Evolutionary conservation across 192 early-diverging fungal genomes (phyloP).

Genomic region (Coemansia sp.): DNA sequence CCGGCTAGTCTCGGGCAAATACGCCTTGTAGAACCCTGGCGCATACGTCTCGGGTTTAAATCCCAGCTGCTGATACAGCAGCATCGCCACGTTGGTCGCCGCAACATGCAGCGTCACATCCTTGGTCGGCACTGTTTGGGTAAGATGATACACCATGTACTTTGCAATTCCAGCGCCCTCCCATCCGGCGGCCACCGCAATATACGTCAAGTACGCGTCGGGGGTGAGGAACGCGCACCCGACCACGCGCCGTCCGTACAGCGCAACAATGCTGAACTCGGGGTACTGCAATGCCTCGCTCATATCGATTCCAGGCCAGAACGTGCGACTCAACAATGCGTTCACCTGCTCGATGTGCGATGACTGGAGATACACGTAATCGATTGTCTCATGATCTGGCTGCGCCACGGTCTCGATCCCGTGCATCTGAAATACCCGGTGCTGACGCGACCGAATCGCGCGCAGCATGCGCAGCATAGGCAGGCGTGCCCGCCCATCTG

Average conservation of each 20-base stretch:
- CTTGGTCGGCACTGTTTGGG: conserved; percentile 69
- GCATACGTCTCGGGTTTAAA: conserved; percentile 94
- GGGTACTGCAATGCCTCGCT: conserved; percentile 79
- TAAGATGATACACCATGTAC: conserved; percentile 83
- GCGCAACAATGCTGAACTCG: conserved; percentile 80
- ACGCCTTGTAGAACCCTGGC: conserved; percentile 88
- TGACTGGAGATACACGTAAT: conserved; percentile 75
- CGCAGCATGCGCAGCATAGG: conserved; percentile 32
- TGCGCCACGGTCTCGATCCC: conserved; percentile 5
- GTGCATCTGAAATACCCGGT: conserved; percentile 24
- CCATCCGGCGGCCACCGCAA: conserved; percentile 85
- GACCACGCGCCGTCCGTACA: conserved; percentile 77
- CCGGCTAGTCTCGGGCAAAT: conserved; percentile 69
- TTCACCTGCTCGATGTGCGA: conserved; percentile 75
- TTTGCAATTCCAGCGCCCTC: conserved; percentile 77
- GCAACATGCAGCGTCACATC: conserved; percentile 92
- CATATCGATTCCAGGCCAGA: conserved; percentile 91
- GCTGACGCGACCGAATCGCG: conserved; percentile 37
- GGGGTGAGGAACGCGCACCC: conserved; percentile 94
- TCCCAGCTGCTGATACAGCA: conserved; percentile 88
- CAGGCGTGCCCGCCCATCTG: conserved; percentile 41
- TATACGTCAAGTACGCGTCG: conserved; percentile 85
- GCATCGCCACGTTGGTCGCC: conserved; percentile 89
- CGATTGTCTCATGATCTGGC: conserved; percentile 59
- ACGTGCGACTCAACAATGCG: conserved; percentile 66